Conservation (phyloP, 2,329 filamentous ascomycete genomes). For the Xylaria sp. region DNA sequence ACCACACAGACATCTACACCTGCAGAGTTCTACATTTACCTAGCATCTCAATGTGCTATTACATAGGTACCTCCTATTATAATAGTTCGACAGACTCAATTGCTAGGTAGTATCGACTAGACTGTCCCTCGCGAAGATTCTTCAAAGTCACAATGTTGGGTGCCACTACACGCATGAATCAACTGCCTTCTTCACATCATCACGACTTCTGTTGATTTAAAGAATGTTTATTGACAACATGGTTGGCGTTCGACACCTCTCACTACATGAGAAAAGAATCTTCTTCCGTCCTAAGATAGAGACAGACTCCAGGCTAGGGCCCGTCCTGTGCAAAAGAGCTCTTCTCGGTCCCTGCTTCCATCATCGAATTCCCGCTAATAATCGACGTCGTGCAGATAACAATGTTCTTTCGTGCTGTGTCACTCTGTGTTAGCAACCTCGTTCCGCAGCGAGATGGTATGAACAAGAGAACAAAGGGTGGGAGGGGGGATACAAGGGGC, state of each 20-base stretch:
- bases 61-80: too few relatives aligned
- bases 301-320: slow-evolving; percentile 19
- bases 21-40: too few relatives aligned
- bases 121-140: too few relatives aligned
- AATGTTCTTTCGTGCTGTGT: slow-evolving; percentile 66
- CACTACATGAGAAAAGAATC: not conserved
- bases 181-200: too few relatives aligned
- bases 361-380: slow-evolving; percentile 82
- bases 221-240: not conserved
- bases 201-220: too few relatives aligned
- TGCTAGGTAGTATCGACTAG: too few relatives aligned
- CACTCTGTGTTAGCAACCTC: slow-evolving; percentile 11
- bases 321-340: slow-evolving; percentile 51
- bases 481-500: not conserved
- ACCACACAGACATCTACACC: too few relatives aligned
- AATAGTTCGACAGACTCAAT: too few relatives aligned
- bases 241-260: not conserved
- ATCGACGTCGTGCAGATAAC: slow-evolving; percentile 91
- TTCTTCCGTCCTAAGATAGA: slow-evolving; percentile 5
- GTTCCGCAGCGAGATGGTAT: slow-evolving; percentile 9
- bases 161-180: too few relatives aligned
- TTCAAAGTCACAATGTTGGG: too few relatives aligned
- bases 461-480: slow-evolving; percentile 4
- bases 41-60: too few relatives aligned
- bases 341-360: slow-evolving; percentile 77